A percentile compares a stretch with the other conserved stretches of the same genome.
phyloP scores from a whole-genome alignment of 257 asterid genomes.

The Solanum piurae region DNA sequence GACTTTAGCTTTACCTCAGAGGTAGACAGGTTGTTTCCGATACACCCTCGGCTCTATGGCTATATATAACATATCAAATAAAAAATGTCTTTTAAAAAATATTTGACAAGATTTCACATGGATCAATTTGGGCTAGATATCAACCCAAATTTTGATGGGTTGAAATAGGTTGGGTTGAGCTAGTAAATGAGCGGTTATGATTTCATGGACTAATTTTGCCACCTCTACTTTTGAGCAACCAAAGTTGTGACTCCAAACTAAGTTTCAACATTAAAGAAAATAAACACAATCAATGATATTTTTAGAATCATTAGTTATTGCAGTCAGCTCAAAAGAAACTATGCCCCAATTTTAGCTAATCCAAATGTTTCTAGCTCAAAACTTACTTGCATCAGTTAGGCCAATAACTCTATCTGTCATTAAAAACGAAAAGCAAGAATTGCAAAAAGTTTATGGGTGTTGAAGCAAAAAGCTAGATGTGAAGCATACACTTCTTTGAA shows the following conservation, averaged over 20 bases:
- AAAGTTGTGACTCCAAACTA: neutral
- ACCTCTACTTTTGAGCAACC: neutral
- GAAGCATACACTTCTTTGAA: neutral
- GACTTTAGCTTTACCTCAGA: neutral
- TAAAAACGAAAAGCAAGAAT: neutral
- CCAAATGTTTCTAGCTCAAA: neutral
- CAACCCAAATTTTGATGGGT: neutral
- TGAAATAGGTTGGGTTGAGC: no score
- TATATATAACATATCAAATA: neutral
- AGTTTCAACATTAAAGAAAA: neutral
- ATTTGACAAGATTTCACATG: neutral
- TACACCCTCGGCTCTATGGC: neutral
- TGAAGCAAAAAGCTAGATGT: neutral
- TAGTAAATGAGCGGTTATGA: no score
- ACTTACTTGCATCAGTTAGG: neutral
- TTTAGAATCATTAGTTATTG: neutral
- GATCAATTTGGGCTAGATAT: neutral
- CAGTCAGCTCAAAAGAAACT: neutral
- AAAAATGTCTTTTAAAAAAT: neutral
- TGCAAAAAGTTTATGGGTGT: neutral
- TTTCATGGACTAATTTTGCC: no score
- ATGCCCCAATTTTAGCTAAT: neutral
- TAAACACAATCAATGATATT: neutral
- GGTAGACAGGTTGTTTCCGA: neutral
- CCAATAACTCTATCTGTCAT: neutral